Evolutionary conservation across 164 flowering plant genomes (phyloP).

Genomic region (grape (Vitis vinifera)): ASM3070453v1 NC_081814.1:16656501-16657000

Average conservation of each 20-base stretch:
- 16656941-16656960: no score
- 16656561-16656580: slow-evolving; percentile 55
- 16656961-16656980: neutral
- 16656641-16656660: slow-evolving; percentile 66
- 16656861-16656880: slow-evolving; percentile 54
- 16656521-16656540: slow-evolving; percentile 59
- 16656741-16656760: slow-evolving; percentile 46
- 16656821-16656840: slow-evolving; percentile 82
- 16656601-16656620: slow-evolving; percentile 55
- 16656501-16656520: slow-evolving; percentile 37
- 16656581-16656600: slow-evolving; percentile 49
- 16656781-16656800: slow-evolving; percentile 44
- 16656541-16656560: slow-evolving; percentile 68
- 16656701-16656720: slow-evolving; percentile 83
- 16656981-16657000: slow-evolving; percentile 6
- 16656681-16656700: slow-evolving; percentile 35
- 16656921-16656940: slow-evolving; percentile 56
- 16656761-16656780: slow-evolving; percentile 57
- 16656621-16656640: slow-evolving; percentile 43
- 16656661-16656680: slow-evolving; percentile 65
- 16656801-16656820: slow-evolving; percentile 77
- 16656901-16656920: slow-evolving; percentile 61
- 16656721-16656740: slow-evolving; percentile 96
- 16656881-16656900: slow-evolving; percentile 60
- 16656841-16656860: slow-evolving; percentile 57